These are phyloP conservation scores for Grigorovia yakushimaensis DNA, from an alignment of 805 yeast species.

Conservation along the genomic window DNA sequence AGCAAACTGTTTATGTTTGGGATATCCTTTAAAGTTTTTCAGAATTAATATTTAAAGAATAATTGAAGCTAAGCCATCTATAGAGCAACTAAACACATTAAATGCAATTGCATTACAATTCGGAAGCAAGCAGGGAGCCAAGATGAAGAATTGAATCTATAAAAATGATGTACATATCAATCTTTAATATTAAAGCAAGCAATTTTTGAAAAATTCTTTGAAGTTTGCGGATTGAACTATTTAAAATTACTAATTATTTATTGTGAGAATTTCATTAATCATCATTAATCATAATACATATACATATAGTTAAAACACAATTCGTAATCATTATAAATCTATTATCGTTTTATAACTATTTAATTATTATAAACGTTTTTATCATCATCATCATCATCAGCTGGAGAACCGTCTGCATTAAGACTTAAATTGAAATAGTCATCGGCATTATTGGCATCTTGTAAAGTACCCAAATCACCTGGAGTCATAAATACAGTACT, in stretches of 20 bases:
- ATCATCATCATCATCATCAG: slow-evolving; percentile 32
- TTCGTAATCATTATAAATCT: neutral
- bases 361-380: slow-evolving; percentile 18
- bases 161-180: too few relatives aligned
- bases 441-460: slow-evolving; percentile 73
- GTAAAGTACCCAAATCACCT: slow-evolving; percentile 91
- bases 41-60: too few relatives aligned
- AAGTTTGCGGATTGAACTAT: too few relatives aligned
- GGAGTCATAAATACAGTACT: slow-evolving; percentile 79
- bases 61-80: too few relatives aligned
- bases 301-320: neutral
- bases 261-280: neutral
- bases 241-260: too few relatives aligned
- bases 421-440: slow-evolving; percentile 53
- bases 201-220: too few relatives aligned
- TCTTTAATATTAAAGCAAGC: too few relatives aligned
- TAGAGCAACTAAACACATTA: too few relatives aligned
- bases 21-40: neutral
- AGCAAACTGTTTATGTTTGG: neutral
- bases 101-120: too few relatives aligned
- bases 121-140: too few relatives aligned
- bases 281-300: neutral
- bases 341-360: neutral
- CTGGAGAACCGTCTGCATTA: slow-evolving; percentile 21
- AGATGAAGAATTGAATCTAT: too few relatives aligned